Conservation (phyloP, 2,329 filamentous ascomycete species). For the Pleochaeta shiraiana region DNA sequence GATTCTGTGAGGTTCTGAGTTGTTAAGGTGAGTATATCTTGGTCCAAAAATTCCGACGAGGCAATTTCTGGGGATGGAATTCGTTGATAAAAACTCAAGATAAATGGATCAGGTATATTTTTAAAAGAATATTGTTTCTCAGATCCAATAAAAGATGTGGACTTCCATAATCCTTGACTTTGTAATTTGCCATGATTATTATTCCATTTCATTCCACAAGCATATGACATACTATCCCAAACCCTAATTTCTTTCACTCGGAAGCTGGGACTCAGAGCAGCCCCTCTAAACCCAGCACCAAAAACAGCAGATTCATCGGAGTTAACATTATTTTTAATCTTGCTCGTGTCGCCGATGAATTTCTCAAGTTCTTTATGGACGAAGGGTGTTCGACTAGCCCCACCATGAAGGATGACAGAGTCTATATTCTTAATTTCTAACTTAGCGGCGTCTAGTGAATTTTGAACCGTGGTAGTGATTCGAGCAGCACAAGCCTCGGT, state of each 20-base stretch:
- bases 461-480: slow-evolving; percentile 44
- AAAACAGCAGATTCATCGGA: slow-evolving; percentile 93
- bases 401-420: slow-evolving; percentile 84
- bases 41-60: slow-evolving; percentile 27
- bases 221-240: slow-evolving; percentile 53
- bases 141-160: slow-evolving; percentile 51
- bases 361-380: slow-evolving; percentile 77
- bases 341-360: slow-evolving; percentile 46
- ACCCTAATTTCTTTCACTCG: slow-evolving; percentile 90
- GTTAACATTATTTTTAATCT: slow-evolving; percentile 86
- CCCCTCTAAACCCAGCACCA: slow-evolving; percentile 85
- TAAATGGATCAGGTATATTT: slow-evolving; percentile 54
- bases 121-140: slow-evolving; percentile 72
- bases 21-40: slow-evolving; percentile 40
- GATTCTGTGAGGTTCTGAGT: slow-evolving; percentile 76
- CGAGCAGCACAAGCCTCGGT: slow-evolving; percentile 44
- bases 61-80: slow-evolving; percentile 26
- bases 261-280: slow-evolving; percentile 83
- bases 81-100: slow-evolving; percentile 59
- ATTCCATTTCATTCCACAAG: slow-evolving; percentile 54
- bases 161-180: slow-evolving; percentile 65
- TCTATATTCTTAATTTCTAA: slow-evolving; percentile 57
- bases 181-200: slow-evolving; percentile 44
- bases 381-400: slow-evolving; percentile 76
- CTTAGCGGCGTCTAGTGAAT: slow-evolving; percentile 52